phyloP scores from a whole-genome alignment of 768 basidiomycete species.

The Tulasnella sp. region DNA sequence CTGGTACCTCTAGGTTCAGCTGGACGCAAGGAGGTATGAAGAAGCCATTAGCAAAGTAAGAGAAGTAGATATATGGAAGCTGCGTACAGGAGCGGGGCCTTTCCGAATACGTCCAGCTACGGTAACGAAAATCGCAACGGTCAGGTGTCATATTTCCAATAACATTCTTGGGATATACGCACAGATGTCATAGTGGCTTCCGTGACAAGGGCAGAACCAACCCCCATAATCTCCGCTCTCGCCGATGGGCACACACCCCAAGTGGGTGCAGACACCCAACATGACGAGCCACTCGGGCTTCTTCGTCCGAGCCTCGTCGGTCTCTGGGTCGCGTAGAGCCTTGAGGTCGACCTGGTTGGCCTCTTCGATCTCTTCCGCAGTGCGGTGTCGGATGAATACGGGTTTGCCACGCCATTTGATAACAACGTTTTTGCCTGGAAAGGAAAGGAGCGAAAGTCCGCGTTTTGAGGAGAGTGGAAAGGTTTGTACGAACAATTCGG shows the following conservation, averaged over 20 bases:
- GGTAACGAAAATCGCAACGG: conserved; percentile 17
- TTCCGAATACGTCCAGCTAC: conserved; percentile 88
- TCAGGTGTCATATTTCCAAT: neutral
- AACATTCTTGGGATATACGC: conserved; percentile 25
- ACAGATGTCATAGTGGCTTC: conserved; percentile 98
- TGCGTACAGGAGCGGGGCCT: conserved; percentile 86
- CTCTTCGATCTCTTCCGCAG: conserved; percentile 81
- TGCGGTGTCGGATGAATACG: conserved; percentile 97
- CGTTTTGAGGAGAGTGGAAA: neutral
- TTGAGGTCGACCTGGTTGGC: conserved; percentile 80
- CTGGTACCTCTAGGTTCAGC: conserved; percentile 92
- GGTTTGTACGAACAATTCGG: neutral
- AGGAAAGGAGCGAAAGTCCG: conserved; percentile 17
- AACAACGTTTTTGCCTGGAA: conserved; percentile 71
- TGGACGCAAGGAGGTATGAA: conserved; percentile 24
- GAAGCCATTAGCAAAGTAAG: neutral
- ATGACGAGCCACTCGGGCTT: conserved; percentile 94
- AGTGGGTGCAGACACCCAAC: conserved; percentile 90
- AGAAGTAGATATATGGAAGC: neutral
- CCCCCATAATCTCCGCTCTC: conserved; percentile 96
- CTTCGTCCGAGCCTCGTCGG: conserved; percentile 80
- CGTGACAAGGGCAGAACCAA: conserved; percentile 99
- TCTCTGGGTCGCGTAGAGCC: conserved; percentile 79
- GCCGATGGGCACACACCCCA: conserved; percentile 98
- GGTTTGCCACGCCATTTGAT: conserved; percentile 99